These are phyloP conservation scores for Zygnema circumcarinatum DNA, from an alignment of 139 green algal species.

Conservation along the genomic window DNA sequence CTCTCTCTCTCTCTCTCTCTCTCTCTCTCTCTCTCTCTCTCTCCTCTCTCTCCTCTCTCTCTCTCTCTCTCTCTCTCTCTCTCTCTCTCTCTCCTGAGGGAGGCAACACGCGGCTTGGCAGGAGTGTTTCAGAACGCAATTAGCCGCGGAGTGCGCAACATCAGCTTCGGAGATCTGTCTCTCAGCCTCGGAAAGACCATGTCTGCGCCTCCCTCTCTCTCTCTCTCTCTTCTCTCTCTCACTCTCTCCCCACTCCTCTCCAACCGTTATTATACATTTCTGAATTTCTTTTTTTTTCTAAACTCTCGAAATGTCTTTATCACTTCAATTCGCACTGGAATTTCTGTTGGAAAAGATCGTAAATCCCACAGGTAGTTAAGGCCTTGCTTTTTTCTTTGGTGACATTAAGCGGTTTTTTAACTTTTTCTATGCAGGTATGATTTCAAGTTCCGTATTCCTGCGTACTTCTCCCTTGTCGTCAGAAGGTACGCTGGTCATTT, in stretches of 20 bases:
- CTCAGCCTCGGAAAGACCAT: conserved; percentile 50
- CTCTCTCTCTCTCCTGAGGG: not conserved
- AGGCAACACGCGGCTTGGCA: no score
- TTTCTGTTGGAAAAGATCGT: no score
- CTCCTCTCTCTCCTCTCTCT: no score
- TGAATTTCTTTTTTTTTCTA: not conserved
- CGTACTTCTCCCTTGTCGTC: conserved; percentile 56
- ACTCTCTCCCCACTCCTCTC: not conserved
- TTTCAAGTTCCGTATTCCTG: conserved; percentile 57
- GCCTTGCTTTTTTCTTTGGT: no score
- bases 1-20: no score
- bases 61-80: not conserved
- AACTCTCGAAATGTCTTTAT: not conserved
- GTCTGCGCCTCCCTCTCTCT: not conserved
- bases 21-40: no score
- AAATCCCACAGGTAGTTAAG: no score
- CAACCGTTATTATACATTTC: not conserved
- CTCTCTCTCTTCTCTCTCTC: not conserved
- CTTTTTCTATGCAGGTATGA: conserved; percentile 39
- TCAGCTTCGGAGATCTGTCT: conserved; percentile 57
- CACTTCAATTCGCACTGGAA: not conserved
- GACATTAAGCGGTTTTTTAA: no score
- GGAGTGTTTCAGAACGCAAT: conserved; percentile 47
- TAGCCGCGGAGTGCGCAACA: conserved; percentile 49
- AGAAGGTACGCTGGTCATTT: conserved; percentile 44